Base-by-base conservation (phyloP, 2,329 filamentous ascomycete species). In the Chrysoporthe cubensis region DNA sequence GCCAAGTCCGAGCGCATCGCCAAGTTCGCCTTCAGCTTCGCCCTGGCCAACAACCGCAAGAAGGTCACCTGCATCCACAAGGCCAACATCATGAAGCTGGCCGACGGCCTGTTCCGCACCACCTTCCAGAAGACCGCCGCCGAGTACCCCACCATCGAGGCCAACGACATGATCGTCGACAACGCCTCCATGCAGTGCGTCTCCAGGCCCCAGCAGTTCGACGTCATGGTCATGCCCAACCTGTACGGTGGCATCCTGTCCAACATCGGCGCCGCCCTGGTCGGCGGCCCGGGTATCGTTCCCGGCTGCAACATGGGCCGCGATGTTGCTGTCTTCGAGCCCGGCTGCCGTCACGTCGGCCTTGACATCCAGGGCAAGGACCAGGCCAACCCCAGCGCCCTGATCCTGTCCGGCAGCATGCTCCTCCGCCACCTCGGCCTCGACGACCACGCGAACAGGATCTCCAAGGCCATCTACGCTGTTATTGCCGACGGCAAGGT, bases 51-150 rank as follows among this genome's bases (percentile, higher is more conserved):
- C 88, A 95, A 96, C 88, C 90, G 96, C 80, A 95, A 96, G 88
- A 98, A 98, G 91, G 93, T 99, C 68, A 98, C 96, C 74, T 97
- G 95, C 86, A 98, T 99, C 80, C 96, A 99, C 91, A 99, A 99
- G 89, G 96, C 96, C 84, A 99, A 99, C 88, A 99, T 99, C 86
- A 99, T 99, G 96, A 99, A 99, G 89, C 88, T 99, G 69, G 95
- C 94, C 80, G 96, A 99, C 76, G 96, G 96, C 83, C 92, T 99
- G 67, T 99, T 99, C 93, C 92, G 96, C 81, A 95, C 90, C 85
- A 98, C 96, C 74, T 96, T 98, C 88, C 93, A 97, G 86, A 87
- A 90, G 77, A 90, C 96, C 74, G 92, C 94, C 73, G 92, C 96
- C 85, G 93, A 97, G 81, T 99, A 96, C 85, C 95, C 96, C 69